Base-by-base conservation (phyloP, 495 filamentous ascomycete species). In the Xylona heveae region DNA sequence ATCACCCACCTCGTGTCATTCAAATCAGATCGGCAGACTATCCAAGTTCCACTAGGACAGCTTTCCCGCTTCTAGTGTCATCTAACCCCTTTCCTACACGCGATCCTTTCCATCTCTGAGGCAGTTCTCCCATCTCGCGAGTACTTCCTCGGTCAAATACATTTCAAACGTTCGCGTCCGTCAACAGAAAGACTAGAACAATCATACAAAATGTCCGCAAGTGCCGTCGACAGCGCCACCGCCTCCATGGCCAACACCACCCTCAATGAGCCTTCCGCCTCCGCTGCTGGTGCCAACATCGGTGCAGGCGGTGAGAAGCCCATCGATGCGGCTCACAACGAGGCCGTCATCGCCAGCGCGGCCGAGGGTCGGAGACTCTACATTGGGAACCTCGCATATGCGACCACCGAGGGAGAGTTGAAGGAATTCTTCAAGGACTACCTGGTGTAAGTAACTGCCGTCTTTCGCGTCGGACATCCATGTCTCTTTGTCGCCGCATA, bases 341-440 rank as follows among this genome's bases (percentile, higher is more conserved):
- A 88, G 53, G 84, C 85, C 50, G 84, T 85, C 41, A 71, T 83
- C 49, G 82, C 83, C 59, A 92, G 81, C 61, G 88, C 88, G 51
- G 83, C 88, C 54, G 88, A 97, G 62, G 90, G 88, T 52, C 80
- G 88, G 66, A 81, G 88, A 61, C 71, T 97, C 41, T 97, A 97
- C 62, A 95, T 95, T 64, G 88, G 88, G 57, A 97, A 97, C 64
- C 81, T 97, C 68, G 88, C 88, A 36, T 95, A 97, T 55, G 83
- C 88, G 71, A 95, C 88, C 66, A 90, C 83, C 50, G 88, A 95
- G 78, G 88, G 79, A 71, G 81, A 93, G 68, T 78, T 99, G 65
- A 92, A 84, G 63, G 81, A 83, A 36, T 99, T 99, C 68, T 99
- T 99, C 73, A 78, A 78, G 61, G 74, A 67, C 57, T 94, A 84